phyloP scores from a whole-genome alignment of 192 early-diverging fungal species.

The Linnemannia schmuckeri region DNA sequence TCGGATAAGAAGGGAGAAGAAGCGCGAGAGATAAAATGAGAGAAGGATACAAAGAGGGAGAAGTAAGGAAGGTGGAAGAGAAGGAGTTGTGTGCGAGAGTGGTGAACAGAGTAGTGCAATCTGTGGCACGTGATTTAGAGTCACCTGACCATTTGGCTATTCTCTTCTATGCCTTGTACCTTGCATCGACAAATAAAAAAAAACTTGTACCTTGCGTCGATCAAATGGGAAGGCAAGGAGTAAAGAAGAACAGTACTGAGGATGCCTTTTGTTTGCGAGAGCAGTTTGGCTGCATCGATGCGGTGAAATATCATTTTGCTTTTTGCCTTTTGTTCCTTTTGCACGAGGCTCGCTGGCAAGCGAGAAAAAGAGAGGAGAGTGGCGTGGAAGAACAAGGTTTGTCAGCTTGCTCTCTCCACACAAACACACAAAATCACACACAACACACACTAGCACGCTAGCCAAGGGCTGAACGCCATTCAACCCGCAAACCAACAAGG shows the following conservation, averaged over 20 bases:
- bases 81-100: not conserved
- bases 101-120: not conserved
- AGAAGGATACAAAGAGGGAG: not conserved
- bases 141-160: no score
- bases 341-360: not conserved
- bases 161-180: no score
- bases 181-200: no score
- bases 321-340: not conserved
- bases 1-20: not conserved
- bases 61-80: not conserved
- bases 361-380: not conserved
- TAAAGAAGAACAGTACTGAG: not conserved
- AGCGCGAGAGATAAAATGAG: not conserved
- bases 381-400: conserved; percentile 10
- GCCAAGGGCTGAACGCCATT: not conserved
- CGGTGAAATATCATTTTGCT: not conserved
- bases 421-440: not conserved
- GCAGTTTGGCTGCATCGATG: no score
- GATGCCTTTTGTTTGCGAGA: no score
- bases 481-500: not conserved
- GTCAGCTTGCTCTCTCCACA: not conserved
- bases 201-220: not conserved
- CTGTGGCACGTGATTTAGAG: no score
- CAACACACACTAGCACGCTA: no score
- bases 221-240: not conserved